These are phyloP conservation scores for Beta lomatogona DNA, from an alignment of 179 eudicot genomes.

Conservation along the genomic window DNA sequence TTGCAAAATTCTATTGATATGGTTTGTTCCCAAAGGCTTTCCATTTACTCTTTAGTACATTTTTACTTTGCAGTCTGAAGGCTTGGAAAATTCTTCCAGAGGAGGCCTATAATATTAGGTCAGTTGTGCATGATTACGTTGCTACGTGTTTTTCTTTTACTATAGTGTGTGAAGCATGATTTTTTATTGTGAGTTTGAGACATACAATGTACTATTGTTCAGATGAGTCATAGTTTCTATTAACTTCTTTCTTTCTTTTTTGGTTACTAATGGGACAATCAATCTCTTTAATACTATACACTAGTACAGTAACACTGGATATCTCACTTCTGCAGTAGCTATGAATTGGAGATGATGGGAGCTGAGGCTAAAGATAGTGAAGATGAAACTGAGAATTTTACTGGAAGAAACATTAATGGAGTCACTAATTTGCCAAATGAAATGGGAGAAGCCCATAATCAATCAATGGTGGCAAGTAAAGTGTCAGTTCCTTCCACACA, in stretches of 20 bases:
- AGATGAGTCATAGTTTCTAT: not conserved
- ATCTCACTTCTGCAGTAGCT: slow-evolving; percentile 49
- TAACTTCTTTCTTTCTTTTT: not conserved
- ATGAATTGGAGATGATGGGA: slow-evolving; percentile 77
- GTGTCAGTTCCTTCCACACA: slow-evolving; percentile 35
- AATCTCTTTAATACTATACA: not conserved
- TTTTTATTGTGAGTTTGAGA: not conserved
- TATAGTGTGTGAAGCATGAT: not conserved
- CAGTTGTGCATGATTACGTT: slow-evolving; percentile 10
- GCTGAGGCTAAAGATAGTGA: slow-evolving; percentile 90
- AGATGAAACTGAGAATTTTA: slow-evolving; percentile 53
- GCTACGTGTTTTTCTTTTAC: not conserved
- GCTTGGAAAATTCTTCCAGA: slow-evolving; percentile 89
- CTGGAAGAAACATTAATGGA: slow-evolving; percentile 27
- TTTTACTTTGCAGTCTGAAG: slow-evolving; percentile 58
- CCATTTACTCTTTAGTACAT: not conserved
- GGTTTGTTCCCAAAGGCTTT: not conserved
- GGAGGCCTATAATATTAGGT: slow-evolving; percentile 69
- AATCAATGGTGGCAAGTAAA: slow-evolving; percentile 34
- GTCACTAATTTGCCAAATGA: slow-evolving; percentile 35
- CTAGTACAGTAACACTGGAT: slow-evolving; percentile 1
- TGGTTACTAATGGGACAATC: not conserved
- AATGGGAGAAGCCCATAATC: slow-evolving; percentile 22
- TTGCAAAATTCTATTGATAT: not conserved
- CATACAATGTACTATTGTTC: not conserved